Percentiles rank a stretch among this genome's conserved stretches.
phyloP scores from a whole-genome alignment of 164 flowering plant genomes.

The Magnolia officinalis region DNA sequence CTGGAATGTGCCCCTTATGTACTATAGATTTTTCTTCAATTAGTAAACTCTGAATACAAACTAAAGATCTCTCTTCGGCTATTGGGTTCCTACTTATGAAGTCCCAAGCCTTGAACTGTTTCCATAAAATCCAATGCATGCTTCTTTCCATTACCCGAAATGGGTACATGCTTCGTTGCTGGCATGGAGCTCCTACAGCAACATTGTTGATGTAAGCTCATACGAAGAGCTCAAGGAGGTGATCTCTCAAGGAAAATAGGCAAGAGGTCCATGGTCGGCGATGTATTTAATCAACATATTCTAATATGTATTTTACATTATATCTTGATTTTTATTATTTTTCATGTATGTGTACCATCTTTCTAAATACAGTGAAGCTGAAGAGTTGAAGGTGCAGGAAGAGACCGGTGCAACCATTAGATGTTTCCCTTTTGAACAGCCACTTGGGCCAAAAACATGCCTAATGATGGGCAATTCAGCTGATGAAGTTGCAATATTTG shows the following conservation, averaged over 20 bases:
- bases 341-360: not conserved
- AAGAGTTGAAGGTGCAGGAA: constrained; percentile 55
- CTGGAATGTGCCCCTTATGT: too few species aligned
- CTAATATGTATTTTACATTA: not conserved
- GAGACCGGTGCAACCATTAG: constrained; percentile 91
- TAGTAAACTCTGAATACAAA: not conserved
- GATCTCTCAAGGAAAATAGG: constrained; percentile 86
- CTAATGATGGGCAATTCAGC: constrained; percentile 82
- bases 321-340: not conserved
- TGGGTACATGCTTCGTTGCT: not conserved
- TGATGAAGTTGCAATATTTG: constrained; percentile 77
- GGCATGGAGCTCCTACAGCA: constrained; percentile 35
- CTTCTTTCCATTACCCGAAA: not conserved
- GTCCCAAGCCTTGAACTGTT: not conserved
- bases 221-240: constrained; percentile 81
- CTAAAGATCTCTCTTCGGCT: not conserved
- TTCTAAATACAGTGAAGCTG: too few species aligned
- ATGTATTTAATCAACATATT: constrained; percentile 38
- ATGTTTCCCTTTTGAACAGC: constrained; percentile 93
- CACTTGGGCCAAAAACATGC: constrained; percentile 58
- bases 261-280: constrained; percentile 96
- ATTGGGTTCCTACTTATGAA: not conserved
- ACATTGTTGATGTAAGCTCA: constrained; percentile 82
- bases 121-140: not conserved
- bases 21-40: too few species aligned